Evolutionary conservation across 1,139 yeast genomes (phyloP).

Genomic region (Arxiozyma heterogenica): DNA sequence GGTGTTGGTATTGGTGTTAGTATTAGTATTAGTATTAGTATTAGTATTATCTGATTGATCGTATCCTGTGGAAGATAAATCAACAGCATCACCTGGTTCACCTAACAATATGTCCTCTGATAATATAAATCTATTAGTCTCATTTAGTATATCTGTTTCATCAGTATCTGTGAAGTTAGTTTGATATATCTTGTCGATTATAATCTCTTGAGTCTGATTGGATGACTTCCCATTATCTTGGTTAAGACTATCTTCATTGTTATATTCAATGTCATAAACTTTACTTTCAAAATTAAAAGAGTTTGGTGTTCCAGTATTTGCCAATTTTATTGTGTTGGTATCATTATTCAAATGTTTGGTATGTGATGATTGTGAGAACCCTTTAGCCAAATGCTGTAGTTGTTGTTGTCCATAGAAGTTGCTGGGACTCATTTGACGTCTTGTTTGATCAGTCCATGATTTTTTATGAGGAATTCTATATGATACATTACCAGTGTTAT

Average conservation of each 20-base stretch:
- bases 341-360: constrained; percentile 2
- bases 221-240: background rate
- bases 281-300: constrained; percentile 15
- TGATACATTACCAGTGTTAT: background rate
- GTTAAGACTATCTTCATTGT: constrained; percentile 1
- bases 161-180: background rate
- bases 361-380: background rate
- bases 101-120: constrained; percentile 24
- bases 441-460: constrained; percentile 4
- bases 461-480: constrained; percentile 1
- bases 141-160: background rate
- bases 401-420: constrained; percentile 1
- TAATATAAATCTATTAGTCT: constrained; percentile 3
- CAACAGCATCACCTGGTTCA: constrained; percentile 25
- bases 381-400: background rate
- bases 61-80: constrained; percentile 11
- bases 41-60: background rate
- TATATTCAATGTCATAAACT: constrained; percentile 11
- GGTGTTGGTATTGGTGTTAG: background rate
- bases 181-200: constrained; percentile 9
- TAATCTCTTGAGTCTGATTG: constrained; percentile 6
- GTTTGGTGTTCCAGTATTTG: constrained; percentile 1
- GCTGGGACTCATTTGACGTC: constrained; percentile 8
- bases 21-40: background rate
- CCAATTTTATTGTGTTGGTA: background rate